phyloP scores from a whole-genome alignment of 2,329 filamentous ascomycete genomes.

The Ophiostoma perfectum region DNA sequence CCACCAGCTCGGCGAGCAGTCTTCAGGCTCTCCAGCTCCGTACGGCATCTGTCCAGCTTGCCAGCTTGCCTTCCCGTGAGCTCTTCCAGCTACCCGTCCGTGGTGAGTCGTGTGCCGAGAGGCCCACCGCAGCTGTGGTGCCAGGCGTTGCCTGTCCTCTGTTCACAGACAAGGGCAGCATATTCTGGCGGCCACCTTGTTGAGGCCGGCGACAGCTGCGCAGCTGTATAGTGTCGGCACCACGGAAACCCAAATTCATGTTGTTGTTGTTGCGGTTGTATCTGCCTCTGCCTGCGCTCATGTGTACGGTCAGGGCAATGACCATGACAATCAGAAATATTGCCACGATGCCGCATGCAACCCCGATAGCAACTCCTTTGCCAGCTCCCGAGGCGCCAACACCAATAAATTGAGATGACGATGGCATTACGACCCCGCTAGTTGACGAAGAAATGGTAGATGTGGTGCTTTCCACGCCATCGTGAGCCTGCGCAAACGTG shows the following conservation, averaged over 20 bases:
- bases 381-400: not conserved
- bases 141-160: not conserved
- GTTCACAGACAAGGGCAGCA: not conserved
- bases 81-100: slow-evolving; percentile 3
- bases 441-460: not conserved
- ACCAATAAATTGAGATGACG: not conserved
- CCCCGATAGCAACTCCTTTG: not conserved
- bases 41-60: not conserved
- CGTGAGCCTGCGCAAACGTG: not conserved
- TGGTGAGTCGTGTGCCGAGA: not conserved
- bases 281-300: not conserved
- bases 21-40: not conserved
- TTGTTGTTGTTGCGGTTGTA: not conserved
- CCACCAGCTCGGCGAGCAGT: too few relatives aligned
- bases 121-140: not conserved
- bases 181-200: not conserved
- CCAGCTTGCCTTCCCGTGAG: not conserved
- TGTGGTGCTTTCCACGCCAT: not conserved
- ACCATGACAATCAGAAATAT: not conserved
- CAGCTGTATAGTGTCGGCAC: not conserved
- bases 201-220: not conserved
- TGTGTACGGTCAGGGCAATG: not conserved
- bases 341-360: slow-evolving; percentile 7
- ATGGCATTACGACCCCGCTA: not conserved
- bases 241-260: not conserved